Conservation (phyloP, 257 asterid genomes). For the Linderniella brevidens region DNA sequence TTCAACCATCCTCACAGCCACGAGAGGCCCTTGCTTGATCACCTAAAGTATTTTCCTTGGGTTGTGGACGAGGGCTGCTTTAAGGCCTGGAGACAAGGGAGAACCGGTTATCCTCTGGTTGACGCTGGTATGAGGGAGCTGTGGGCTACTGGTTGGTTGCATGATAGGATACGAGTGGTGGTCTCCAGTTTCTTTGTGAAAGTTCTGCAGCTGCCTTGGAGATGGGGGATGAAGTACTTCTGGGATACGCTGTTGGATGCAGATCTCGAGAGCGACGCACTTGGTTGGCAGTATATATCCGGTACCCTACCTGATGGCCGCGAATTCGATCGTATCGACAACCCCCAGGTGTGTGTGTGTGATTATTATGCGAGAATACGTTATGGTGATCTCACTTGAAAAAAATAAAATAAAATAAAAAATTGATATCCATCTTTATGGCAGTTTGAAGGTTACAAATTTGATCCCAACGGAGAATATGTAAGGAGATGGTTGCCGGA, state of each 20-base stretch:
- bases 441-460: constrained; percentile 81
- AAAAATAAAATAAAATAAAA: too few species aligned
- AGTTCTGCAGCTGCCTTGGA: constrained; percentile 90
- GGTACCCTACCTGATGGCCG: constrained; percentile 87
- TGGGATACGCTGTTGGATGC: constrained; percentile 95
- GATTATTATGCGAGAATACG: too few species aligned
- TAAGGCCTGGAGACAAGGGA: constrained; percentile 89
- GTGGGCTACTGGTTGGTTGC: constrained; percentile 97
- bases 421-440: background rate
- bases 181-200: constrained; percentile 91
- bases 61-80: constrained; percentile 69
- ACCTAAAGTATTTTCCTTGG: constrained; percentile 74
- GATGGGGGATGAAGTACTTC: constrained; percentile 97
- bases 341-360: constrained; percentile 88
- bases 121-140: constrained; percentile 98
- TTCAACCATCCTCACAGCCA: constrained; percentile 93
- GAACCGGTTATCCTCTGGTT: constrained; percentile 89
- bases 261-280: constrained; percentile 93
- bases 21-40: constrained; percentile 77
- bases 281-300: constrained; percentile 91
- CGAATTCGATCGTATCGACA: constrained; percentile 71
- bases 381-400: too few species aligned
- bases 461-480: constrained; percentile 83
- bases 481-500: constrained; percentile 98
- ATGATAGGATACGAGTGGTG: constrained; percentile 77